These are phyloP conservation scores for Candida tropicalis DNA, from an alignment of 1,139 yeast genomes.

Conservation along the genomic window DNA sequence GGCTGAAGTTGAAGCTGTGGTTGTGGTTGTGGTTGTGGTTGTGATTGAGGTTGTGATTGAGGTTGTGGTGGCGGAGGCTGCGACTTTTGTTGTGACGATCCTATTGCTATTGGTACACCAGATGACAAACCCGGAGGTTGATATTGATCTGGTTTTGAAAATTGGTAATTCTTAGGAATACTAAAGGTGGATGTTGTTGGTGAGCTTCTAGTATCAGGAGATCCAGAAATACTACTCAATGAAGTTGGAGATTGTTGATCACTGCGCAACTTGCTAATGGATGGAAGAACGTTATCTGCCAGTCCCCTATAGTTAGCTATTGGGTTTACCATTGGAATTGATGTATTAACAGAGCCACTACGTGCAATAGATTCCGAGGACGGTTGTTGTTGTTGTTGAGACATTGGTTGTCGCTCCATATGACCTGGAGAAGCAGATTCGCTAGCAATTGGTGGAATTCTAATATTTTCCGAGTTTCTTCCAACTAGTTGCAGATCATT, in stretches of 20 bases:
- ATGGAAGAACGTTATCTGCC: neutral
- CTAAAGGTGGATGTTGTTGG: neutral
- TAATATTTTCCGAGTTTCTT: neutral
- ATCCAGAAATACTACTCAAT: neutral
- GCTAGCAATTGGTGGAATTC: neutral
- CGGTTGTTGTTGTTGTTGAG: neutral
- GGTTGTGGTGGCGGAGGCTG: neutral
- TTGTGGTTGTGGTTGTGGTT: neutral
- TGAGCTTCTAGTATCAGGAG: neutral
- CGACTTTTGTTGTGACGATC: neutral
- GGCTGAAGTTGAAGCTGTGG: slow-evolving; percentile 1
- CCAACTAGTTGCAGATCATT: neutral
- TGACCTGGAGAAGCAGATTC: neutral
- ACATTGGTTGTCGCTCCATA: neutral
- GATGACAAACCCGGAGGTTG: neutral
- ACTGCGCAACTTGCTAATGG: slow-evolving; percentile 1
- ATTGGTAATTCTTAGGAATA: neutral
- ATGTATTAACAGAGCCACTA: neutral
- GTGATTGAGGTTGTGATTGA: slow-evolving; percentile 1
- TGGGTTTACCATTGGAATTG: slow-evolving; percentile 1
- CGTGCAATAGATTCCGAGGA: neutral
- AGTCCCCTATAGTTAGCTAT: neutral
- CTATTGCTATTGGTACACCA: neutral
- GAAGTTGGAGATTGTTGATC: neutral
- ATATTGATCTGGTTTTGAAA: neutral